phyloP scores from a whole-genome alignment of 805 yeast genomes.

The Schizosaccharomyces pombe region DNA sequence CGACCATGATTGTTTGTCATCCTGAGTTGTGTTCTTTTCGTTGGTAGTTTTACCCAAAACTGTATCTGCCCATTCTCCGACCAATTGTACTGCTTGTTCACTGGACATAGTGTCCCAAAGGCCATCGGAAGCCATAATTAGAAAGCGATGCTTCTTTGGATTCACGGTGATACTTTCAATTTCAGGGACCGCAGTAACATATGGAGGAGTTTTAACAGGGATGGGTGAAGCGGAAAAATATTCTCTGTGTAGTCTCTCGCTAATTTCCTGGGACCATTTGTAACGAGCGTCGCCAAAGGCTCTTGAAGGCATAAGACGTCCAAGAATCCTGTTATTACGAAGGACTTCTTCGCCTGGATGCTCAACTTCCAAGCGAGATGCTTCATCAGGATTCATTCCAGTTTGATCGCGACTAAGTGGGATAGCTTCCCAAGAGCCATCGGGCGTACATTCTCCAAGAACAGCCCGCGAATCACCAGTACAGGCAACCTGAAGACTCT shows the following conservation, averaged over 20 bases:
- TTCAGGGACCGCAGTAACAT: conserved; percentile 81
- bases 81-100: conserved; percentile 79
- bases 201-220: conserved; percentile 69
- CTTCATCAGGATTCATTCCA: conserved; percentile 75
- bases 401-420: conserved; percentile 83
- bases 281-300: conserved; percentile 95
- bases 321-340: conserved; percentile 61
- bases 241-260: conserved; percentile 38
- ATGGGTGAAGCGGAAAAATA: conserved; percentile 41
- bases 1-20: not conserved
- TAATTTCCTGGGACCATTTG: conserved; percentile 49
- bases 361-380: conserved; percentile 53
- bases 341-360: conserved; percentile 73
- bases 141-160: conserved; percentile 47
- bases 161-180: conserved; percentile 64
- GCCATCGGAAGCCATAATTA: conserved; percentile 88
- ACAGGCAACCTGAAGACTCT: conserved; percentile 65
- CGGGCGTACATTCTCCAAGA: conserved; percentile 36
- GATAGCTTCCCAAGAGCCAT: conserved; percentile 56
- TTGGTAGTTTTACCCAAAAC: not conserved
- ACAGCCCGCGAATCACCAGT: conserved; percentile 92
- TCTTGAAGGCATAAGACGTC: conserved; percentile 81
- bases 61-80: conserved; percentile 65
- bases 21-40: not conserved
- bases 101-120: conserved; percentile 74